Base-by-base conservation (phyloP, 192 early-diverging fungal species). In the Entophlyctis luteolus region DNA sequence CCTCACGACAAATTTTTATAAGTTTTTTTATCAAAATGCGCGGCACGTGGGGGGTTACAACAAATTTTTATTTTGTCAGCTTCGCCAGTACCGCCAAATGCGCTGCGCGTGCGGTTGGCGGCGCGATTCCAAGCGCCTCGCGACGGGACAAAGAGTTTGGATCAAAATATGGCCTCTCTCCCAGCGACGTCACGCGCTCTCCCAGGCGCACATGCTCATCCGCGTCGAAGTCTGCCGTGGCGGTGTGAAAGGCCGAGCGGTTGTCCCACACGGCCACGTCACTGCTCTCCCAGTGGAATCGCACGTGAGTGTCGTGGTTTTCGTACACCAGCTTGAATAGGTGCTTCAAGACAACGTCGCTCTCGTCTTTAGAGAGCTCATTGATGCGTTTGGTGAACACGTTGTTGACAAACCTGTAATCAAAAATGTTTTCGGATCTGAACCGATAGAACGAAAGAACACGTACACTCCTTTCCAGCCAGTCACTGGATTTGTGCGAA, bases 401-500 rank as follows among this genome's bases (percentile, higher is more conserved):
- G 32, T 75, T 73, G 70, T 90, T 89, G 48, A 48, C 62, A 31
- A 65, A 60, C 14, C 5, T 77, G 59, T 57, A 77, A 0, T 14
- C 18, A n/a, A n/a, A n/a, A 45, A n/a, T 45, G 10, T 45, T n/a
- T 45, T 14, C 10, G 42, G n/a, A 12, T 45, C 42, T 54, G 1
- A 54, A 20, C 14, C 29, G 22, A 22, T 16, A 28, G 1, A 4
- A 14, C 12, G 12, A 25, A 25, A 18, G n/a, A 14, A 54, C 0
- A 86, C 83, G 68, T 65, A 88, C 23, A 90, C 65, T 22, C 80
- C 73, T 59, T 88, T 89, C 82, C 84, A 83, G 14, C 85, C 84
- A 2, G 88, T 90, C 37, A 88, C 80, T 22, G 88, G 88, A 60
- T 90, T 86, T 10, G 86, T 88, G 38, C 88, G 79, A 31, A 90